Evolutionary conservation across 192 early-diverging fungal species (phyloP), one percentile per base, ranked within the genome.

Genomic region (Haplosporangium gracile): DNA sequence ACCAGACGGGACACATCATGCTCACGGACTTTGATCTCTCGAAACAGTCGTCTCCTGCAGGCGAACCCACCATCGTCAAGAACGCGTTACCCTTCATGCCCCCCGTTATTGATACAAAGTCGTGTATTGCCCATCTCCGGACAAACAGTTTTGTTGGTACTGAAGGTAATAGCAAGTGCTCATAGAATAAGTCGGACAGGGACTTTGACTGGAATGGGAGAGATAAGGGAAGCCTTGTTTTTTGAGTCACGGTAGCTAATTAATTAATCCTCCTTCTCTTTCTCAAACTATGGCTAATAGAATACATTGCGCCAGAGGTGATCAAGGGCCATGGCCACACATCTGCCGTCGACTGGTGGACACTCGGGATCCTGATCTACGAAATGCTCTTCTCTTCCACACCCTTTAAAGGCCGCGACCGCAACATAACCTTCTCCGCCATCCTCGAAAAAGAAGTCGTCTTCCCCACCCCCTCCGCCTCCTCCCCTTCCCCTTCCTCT

Each of bases 121-220:
- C 93, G 18, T 98, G 97, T 87, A 97, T 96, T 75, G 93, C 95
- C 72, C 92, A 93, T 79, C 83, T 97, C 68, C 92, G 97, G 73
- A 99, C 98, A 7, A 99, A 99, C 89, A 97, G 97, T 72, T 99
- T 99, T 93, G 98, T 99, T 24, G 98, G 98, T 11, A 99, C 98
- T 4, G 98, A 99, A 88, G 93, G 93, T 94, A 89, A 10, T 5
- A 16, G 20, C 36, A 24, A 20, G 36, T 26, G 1, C n/a, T 9
- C 57, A 32, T 29, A 4, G 0, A 11, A 32, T 15, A 29, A 32
- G 32, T 0, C 9, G n/a, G 60, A 65, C 29, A 65, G 10, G 60
- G 13, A 7, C 10, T 11, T 26, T 65, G 3, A 65, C 32, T 40
- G 57, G 39, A 70, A 68, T 36, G 36, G 36, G 1, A 36, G 36